A percentile compares a stretch with the other conserved stretches of the same genome.
Evolutionary conservation across 176 grass and related monocot species (phyloP).

Genomic region (Carex pumila): DNA sequence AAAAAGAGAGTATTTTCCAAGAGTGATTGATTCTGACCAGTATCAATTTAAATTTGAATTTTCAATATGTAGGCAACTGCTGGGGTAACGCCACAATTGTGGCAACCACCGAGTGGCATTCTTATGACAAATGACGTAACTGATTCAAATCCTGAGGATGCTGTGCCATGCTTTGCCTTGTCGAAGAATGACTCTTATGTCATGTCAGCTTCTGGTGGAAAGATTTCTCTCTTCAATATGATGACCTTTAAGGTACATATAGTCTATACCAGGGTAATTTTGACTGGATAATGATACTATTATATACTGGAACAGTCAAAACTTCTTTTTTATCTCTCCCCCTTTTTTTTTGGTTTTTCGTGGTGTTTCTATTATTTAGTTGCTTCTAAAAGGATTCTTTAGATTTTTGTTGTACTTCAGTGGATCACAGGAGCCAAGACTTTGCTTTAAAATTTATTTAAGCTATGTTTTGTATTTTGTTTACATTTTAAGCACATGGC

Average conservation of each 20-base stretch:
- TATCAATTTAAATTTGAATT: conserved; percentile 16
- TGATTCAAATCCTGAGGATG: conserved; percentile 84
- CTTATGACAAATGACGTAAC: conserved; percentile 97
- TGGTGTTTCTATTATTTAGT: not conserved
- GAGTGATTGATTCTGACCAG: not conserved
- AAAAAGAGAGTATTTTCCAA: not conserved
- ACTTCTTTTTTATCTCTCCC: too few relatives aligned
- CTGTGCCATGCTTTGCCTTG: conserved; percentile 91
- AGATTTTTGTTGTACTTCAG: not conserved
- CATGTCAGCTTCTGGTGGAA: conserved; percentile 98
- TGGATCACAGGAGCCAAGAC: not conserved
- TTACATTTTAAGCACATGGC: not conserved
- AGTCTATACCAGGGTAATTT: not conserved
- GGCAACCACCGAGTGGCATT: conserved; percentile 95
- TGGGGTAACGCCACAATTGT: conserved; percentile 62
- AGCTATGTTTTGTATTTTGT: not conserved
- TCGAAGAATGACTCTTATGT: conserved; percentile 99
- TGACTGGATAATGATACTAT: not conserved
- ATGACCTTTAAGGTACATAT: conserved; percentile 95
- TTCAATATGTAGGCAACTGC: conserved; percentile 64
- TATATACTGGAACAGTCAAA: not conserved
- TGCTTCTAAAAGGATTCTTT: not conserved
- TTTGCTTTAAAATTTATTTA: not conserved
- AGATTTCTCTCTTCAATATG: conserved; percentile 98
- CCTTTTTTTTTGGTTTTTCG: not conserved